Base-by-base conservation (phyloP, 164 flowering plant species). In the Magnolia sinica region DNA sequence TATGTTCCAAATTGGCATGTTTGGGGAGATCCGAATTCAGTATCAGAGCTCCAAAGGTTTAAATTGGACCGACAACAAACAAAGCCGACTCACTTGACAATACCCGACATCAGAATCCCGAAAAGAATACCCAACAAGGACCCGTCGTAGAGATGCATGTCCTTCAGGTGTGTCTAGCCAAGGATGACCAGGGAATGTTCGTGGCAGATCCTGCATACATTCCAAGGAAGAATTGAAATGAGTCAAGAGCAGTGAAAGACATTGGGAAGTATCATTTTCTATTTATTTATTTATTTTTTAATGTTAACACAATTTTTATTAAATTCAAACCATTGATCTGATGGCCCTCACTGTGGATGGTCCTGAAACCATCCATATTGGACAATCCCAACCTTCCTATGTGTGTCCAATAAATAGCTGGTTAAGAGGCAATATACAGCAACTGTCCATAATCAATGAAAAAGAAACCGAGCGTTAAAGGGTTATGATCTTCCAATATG, bases 21-120 rank as follows among this genome's bases (percentile, higher is more conserved):
- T 37, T 37, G 45, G 45, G 61, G 61, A 55, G 3, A 11, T 55
- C 61, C 1, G 2, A 55, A 55, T 11, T 11, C 13, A 14, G 20
- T 45, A 68, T 24, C 37, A 31, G 19, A 68, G 71, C 29, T 27
- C 45, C 4, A 37, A 37, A 37, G 45, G 45, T 37, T 68, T 14
- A 18, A 37, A 68, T 31, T 45, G 3, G 20, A 29, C 31, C 29
- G 9, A 37, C 71, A 2, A 18, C 18, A 18, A 27, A 13, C 1
- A 66, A 68, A 3, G 8, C 24, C 37, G 65, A 45, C 82, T 58
- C 59, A 91, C 98, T 96, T 94, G 99, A 84, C 99, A 96, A 65
- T 96, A 96, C 58, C 99, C 99, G 79, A 96, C 99, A 85, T 94
- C 91, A 74, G 94, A 94, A 82, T 96, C 99, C 74, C 99, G 92